A percentile compares a stretch with the other conserved stretches of the same genome.
Conservation (phyloP, 495 filamentous ascomycete species). For the Penicillium maclennaniae region DNA sequence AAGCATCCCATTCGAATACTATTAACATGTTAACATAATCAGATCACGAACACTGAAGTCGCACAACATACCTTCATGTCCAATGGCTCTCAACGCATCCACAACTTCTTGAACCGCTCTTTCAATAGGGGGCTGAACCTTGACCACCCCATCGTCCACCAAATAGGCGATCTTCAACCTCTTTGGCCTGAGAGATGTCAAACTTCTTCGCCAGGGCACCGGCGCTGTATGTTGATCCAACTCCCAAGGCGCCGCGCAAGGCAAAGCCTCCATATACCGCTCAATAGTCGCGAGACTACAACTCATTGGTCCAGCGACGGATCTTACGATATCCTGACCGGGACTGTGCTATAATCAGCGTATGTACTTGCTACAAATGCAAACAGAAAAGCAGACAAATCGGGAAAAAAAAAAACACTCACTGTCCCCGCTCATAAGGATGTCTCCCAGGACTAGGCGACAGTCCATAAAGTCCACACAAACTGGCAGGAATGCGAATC, state of each 20-base stretch:
- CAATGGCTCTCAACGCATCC: slow-evolving; percentile 38
- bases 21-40: not conserved
- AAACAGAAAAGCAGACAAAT: not conserved
- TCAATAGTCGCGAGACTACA: slow-evolving; percentile 24
- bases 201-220: slow-evolving; percentile 39
- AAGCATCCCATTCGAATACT: slow-evolving; percentile 46
- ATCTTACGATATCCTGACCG: slow-evolving; percentile 30
- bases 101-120: slow-evolving; percentile 41
- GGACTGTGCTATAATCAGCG: slow-evolving; percentile 15
- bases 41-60: not conserved
- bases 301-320: slow-evolving; percentile 31
- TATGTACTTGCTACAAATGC: not conserved
- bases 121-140: slow-evolving; percentile 52
- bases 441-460: slow-evolving; percentile 58
- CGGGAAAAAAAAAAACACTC: slow-evolving; percentile 23
- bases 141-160: slow-evolving; percentile 51
- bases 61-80: slow-evolving; percentile 38
- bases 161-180: slow-evolving; percentile 50
- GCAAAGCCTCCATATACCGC: slow-evolving; percentile 31
- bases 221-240: slow-evolving; percentile 36
- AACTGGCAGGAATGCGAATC: slow-evolving; percentile 61
- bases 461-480: slow-evolving; percentile 62
- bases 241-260: slow-evolving; percentile 25
- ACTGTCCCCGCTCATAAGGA: slow-evolving; percentile 43
- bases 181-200: slow-evolving; percentile 21